These are phyloP conservation scores for Chenopodium formosanum DNA, from an alignment of 148 eudicot species.

Conservation along the genomic window DNA sequence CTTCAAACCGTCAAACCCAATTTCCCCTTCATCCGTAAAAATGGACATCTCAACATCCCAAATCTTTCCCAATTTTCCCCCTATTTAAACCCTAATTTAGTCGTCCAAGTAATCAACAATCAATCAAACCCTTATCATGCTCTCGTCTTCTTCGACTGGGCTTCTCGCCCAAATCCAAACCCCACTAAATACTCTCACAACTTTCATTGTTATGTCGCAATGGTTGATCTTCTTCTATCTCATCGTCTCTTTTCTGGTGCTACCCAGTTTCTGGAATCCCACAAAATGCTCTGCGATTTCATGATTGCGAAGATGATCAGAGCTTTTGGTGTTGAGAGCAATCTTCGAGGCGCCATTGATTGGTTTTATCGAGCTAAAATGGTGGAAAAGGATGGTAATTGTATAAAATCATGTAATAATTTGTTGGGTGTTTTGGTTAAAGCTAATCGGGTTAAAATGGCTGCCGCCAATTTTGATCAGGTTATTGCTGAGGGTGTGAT, in stretches of 20 bases:
- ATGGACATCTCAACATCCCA: not conserved
- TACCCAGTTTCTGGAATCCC: slow-evolving; percentile 14
- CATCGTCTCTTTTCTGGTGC: slow-evolving; percentile 6
- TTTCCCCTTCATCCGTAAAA: too few species aligned
- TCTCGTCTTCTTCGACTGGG: slow-evolving; percentile 27
- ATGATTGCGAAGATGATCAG: slow-evolving; percentile 41
- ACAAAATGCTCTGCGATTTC: slow-evolving; percentile 30
- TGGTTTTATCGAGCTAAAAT: slow-evolving; percentile 33
- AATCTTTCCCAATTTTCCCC: slow-evolving; percentile 23
- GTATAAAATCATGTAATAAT: slow-evolving; percentile 12
- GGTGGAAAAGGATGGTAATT: not conserved
- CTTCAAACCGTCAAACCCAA: slow-evolving; percentile 4
- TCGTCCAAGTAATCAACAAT: slow-evolving; percentile 16
- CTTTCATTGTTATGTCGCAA: slow-evolving; percentile 13
- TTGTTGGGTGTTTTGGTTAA: slow-evolving; percentile 18
- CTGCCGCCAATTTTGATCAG: slow-evolving; percentile 1
- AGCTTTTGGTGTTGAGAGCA: slow-evolving; percentile 31
- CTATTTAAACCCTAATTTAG: slow-evolving; percentile 22
- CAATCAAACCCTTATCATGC: slow-evolving; percentile 25
- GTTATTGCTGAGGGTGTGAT: slow-evolving; percentile 16
- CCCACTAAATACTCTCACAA: slow-evolving; percentile 17
- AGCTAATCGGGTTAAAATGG: not conserved
- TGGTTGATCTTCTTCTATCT: slow-evolving; percentile 12
- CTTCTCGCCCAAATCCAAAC: slow-evolving; percentile 9
- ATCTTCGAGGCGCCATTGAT: slow-evolving; percentile 33